These are phyloP conservation scores for Polyplosphaeria fusca DNA, from an alignment of 495 filamentous ascomycete species.

Conservation along the genomic window DNA sequence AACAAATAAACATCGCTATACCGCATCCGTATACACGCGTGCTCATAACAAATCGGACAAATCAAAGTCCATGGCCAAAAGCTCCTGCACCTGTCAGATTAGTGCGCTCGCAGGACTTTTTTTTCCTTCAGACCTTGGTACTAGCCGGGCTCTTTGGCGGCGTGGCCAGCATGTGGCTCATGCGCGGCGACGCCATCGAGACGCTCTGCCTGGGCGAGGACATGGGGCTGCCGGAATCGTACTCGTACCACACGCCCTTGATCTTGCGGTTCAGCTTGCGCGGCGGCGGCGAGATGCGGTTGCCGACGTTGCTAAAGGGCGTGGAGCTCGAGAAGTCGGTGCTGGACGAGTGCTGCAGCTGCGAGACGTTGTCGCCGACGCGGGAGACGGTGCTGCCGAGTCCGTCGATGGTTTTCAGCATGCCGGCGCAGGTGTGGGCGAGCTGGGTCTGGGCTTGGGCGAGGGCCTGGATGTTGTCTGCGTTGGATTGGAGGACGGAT, in stretches of 20 bases:
- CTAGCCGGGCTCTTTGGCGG: slow-evolving; percentile 21
- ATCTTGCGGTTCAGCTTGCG: slow-evolving; percentile 22
- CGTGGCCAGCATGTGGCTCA: background rate
- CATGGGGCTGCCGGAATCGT: slow-evolving; percentile 2
- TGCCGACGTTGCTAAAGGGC: slow-evolving; percentile 1
- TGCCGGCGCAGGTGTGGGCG: slow-evolving; percentile 2
- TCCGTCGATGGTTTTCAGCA: slow-evolving; percentile 15
- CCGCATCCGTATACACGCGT: no score
- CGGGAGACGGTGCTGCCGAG: slow-evolving; percentile 4
- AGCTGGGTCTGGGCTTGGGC: slow-evolving; percentile 11
- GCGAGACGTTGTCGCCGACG: background rate
- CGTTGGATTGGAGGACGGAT: slow-evolving; percentile 4
- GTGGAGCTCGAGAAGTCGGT: background rate
- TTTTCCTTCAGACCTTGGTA: no score
- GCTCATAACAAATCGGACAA: no score
- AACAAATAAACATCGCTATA: no score
- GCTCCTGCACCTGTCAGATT: no score
- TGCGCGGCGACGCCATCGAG: background rate
- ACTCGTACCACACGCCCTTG: slow-evolving; percentile 30
- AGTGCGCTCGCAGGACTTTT: no score
- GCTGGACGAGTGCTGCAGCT: background rate
- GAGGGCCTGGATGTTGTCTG: slow-evolving; percentile 13
- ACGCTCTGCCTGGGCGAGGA: background rate
- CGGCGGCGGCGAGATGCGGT: slow-evolving; percentile 16
- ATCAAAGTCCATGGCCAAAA: no score